These are phyloP conservation scores for Colletotrichum euphorbiae DNA, from an alignment of 2,329 filamentous ascomycete genomes.

Conservation along the genomic window DNA sequence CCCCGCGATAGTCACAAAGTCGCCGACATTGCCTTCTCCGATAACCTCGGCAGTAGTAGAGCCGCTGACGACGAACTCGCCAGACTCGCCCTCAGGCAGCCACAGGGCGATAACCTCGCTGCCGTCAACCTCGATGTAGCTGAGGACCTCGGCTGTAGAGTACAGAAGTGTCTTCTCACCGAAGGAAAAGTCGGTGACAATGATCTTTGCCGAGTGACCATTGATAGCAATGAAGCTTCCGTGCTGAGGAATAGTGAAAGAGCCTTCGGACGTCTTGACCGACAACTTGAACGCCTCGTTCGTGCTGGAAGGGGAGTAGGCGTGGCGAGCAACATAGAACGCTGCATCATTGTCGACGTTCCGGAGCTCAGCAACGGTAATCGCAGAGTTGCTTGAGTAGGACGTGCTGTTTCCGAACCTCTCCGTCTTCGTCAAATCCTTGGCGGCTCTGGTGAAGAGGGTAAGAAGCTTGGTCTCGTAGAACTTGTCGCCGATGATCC, in stretches of 20 bases:
- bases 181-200: constrained; percentile 69
- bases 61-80: constrained; percentile 63
- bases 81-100: constrained; percentile 64
- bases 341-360: constrained; percentile 67
- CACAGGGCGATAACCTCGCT: constrained; percentile 63
- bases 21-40: constrained; percentile 53
- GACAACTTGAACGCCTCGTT: constrained; percentile 65
- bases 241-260: constrained; percentile 64
- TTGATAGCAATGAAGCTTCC: constrained; percentile 63
- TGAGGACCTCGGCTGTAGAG: constrained; percentile 67
- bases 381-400: constrained; percentile 62
- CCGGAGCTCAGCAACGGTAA: constrained; percentile 66
- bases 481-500: constrained; percentile 68
- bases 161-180: constrained; percentile 64
- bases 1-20: constrained; percentile 55
- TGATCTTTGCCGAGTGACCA: constrained; percentile 71
- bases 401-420: constrained; percentile 56
- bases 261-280: constrained; percentile 66
- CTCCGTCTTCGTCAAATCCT: constrained; percentile 67
- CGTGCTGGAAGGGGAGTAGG: constrained; percentile 62
- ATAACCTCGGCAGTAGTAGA: constrained; percentile 45
- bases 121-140: constrained; percentile 60
- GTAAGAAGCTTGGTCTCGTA: constrained; percentile 72
- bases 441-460: constrained; percentile 68
- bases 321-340: constrained; percentile 70